Percentiles rank a stretch among this genome's conserved stretches.
Conservation (phyloP, 1,139 yeast species). For the Yamadazyma buinensis region DNA sequence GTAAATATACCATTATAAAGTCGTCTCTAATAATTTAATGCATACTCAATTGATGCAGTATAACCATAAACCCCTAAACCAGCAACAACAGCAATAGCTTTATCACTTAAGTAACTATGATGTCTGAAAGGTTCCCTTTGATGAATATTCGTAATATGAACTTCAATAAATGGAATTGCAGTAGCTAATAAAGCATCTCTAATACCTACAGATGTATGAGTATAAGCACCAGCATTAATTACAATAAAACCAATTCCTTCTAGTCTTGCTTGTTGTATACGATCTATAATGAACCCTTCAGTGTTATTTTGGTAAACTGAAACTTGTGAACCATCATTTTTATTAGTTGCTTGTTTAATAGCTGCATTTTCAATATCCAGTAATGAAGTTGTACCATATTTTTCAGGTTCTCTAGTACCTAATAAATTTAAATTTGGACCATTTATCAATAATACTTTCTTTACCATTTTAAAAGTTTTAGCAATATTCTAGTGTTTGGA, state of each 20-base stretch:
- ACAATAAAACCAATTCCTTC: slow-evolving; percentile 40
- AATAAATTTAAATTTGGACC: slow-evolving; percentile 48
- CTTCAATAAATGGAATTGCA: slow-evolving; percentile 45
- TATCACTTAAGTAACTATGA: slow-evolving; percentile 45
- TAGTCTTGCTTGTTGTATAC: slow-evolving; percentile 41
- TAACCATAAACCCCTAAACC: slow-evolving; percentile 50
- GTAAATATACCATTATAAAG: no score
- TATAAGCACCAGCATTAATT: slow-evolving; percentile 50
- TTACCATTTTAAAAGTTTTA: slow-evolving; percentile 36
- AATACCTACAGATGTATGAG: slow-evolving; percentile 48
- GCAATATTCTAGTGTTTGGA: no score
- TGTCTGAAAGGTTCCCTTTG: slow-evolving; percentile 50
- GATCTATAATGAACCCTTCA: slow-evolving; percentile 46
- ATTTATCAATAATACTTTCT: slow-evolving; percentile 40
- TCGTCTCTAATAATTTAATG: slow-evolving; percentile 29
- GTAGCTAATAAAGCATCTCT: slow-evolving; percentile 48
- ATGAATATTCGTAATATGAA: slow-evolving; percentile 48
- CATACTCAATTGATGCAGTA: slow-evolving; percentile 46
- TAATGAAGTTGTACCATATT: slow-evolving; percentile 44
- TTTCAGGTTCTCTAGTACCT: slow-evolving; percentile 49
- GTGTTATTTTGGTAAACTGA: slow-evolving; percentile 38
- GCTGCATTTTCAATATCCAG: slow-evolving; percentile 40
- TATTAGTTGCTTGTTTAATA: slow-evolving; percentile 28
- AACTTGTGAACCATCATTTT: slow-evolving; percentile 28
- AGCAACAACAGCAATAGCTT: slow-evolving; percentile 45